Evolutionary conservation across 2,329 filamentous ascomycete genomes (phyloP).

Genomic region (Aureobasidium sp.): DNA sequence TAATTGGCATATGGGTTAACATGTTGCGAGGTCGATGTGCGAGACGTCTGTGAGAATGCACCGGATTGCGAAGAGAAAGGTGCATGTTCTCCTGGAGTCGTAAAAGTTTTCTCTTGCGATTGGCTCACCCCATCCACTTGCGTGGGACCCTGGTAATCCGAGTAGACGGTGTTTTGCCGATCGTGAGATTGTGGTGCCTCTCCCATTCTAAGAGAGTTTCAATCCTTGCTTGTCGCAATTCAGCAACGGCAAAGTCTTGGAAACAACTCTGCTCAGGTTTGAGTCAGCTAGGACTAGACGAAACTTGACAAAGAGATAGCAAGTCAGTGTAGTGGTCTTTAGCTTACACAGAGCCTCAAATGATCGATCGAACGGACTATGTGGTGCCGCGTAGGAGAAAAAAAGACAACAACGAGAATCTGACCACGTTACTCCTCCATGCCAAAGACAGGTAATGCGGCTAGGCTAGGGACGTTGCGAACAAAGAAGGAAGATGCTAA

Average conservation of each 20-base stretch:
- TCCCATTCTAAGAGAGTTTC: background rate
- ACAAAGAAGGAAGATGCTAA: background rate
- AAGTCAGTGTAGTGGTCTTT: background rate
- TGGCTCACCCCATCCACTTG: background rate
- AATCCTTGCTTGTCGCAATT: background rate
- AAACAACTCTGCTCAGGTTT: background rate
- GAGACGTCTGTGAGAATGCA: background rate
- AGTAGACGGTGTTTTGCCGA: background rate
- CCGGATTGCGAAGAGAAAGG: background rate
- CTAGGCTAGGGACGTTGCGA: background rate
- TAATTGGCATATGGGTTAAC: background rate
- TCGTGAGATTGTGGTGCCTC: background rate
- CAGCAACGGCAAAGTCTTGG: background rate
- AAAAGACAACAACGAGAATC: background rate
- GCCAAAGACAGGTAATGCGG: background rate
- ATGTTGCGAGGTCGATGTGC: background rate
- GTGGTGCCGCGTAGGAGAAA: background rate
- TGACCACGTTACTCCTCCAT: conserved; percentile 3
- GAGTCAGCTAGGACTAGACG: background rate
- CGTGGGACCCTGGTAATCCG: background rate
- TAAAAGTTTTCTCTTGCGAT: background rate
- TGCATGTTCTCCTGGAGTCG: background rate
- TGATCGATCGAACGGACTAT: background rate
- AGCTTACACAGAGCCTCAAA: background rate
- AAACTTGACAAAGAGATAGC: background rate